Base-by-base conservation (phyloP, 768 basidiomycete genomes). In the Trichaptum fuscoviolaceum region DNA sequence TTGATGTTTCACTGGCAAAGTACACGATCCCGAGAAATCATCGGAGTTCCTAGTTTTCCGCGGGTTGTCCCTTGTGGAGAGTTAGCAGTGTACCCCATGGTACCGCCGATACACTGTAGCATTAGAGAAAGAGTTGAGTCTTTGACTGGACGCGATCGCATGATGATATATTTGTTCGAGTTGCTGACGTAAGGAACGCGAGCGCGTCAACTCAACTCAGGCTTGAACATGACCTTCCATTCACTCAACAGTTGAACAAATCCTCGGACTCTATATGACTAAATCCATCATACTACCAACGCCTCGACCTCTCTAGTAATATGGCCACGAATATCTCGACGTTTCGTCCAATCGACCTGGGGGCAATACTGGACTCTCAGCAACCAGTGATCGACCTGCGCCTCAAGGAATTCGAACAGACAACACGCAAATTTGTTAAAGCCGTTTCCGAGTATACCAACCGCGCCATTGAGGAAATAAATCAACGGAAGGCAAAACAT, bases 361-460 rank as follows among this genome's bases (percentile, higher is more conserved):
- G 82, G 1, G 72, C 84, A 7, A 71, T 89, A 30, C 83, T 92
- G 30, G 74, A 67, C 7, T 69, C 72, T n/a, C 84, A 64, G 76
- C 86, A 69, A 78, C 88, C 91, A 0, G 78, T 81, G 6, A 85
- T 93, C 26, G 90, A 93, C 71, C 82, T 93, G 17, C 76, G 82
- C 23, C 76, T 89, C 0, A 77, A 85, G 17, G 79, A 81, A 1
- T 91, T 86, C 72, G 88, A 92, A 26, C 78, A 79, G 18, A 88
- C 89, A 0, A 89, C 89, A 1, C 82, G 82, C 9, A 89, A 87
- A 69, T 93, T 93, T 73, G 80, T 91, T 70, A 86, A 86, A 64
- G 88, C 90, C 0, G 85, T 93, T 67, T 79, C 85, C 8, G 83
- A 80, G 69, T 95, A 92, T 79, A 90, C 91, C 67, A 83, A 87